Evolutionary conservation across 495 filamentous ascomycete species (phyloP).

Genomic region (Penicillium turbatum): DNA sequence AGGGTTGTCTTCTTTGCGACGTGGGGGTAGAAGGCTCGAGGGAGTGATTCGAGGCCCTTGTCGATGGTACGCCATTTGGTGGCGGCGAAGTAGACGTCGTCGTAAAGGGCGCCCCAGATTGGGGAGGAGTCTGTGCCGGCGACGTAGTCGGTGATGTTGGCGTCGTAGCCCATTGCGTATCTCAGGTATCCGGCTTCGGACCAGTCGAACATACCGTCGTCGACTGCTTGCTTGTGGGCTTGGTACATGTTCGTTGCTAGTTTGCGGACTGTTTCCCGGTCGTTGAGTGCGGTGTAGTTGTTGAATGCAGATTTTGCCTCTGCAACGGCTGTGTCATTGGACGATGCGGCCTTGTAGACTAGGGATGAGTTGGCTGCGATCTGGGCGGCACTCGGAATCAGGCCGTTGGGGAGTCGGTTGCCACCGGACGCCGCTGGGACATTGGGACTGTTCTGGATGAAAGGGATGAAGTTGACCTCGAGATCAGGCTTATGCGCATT

Average conservation of each 20-base stretch:
- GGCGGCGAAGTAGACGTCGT: conserved; percentile 53
- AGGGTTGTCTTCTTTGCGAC: conserved; percentile 53
- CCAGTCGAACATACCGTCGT: conserved; percentile 46
- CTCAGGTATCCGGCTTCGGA: conserved; percentile 60
- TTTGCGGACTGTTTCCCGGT: conserved; percentile 32
- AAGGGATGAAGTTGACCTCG: conserved; percentile 62
- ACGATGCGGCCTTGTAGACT: conserved; percentile 24
- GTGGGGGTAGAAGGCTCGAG: conserved; percentile 57
- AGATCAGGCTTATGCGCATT: conserved; percentile 50
- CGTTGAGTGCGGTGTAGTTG: conserved; percentile 19
- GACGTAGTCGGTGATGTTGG: conserved; percentile 54
- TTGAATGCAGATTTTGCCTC: conserved; percentile 35
- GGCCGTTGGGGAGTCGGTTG: conserved; percentile 48
- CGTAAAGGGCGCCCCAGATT: conserved; percentile 41
- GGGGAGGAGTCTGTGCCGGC: conserved; percentile 19
- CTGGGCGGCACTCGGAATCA: conserved; percentile 36
- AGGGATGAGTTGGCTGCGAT: conserved; percentile 31
- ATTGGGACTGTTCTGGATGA: conserved; percentile 53
- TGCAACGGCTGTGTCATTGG: conserved; percentile 33
- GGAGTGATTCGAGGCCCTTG: conserved; percentile 56
- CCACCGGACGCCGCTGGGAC: conserved; percentile 48
- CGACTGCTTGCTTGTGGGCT: conserved; percentile 49
- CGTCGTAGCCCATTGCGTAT: conserved; percentile 49
- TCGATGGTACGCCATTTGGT: conserved; percentile 62
- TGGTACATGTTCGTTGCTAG: conserved; percentile 58